These are phyloP conservation scores for Hyaloperonospora arabidopsidis DNA, from an alignment of 352 stramenopile species.

Conservation along the genomic window DNA sequence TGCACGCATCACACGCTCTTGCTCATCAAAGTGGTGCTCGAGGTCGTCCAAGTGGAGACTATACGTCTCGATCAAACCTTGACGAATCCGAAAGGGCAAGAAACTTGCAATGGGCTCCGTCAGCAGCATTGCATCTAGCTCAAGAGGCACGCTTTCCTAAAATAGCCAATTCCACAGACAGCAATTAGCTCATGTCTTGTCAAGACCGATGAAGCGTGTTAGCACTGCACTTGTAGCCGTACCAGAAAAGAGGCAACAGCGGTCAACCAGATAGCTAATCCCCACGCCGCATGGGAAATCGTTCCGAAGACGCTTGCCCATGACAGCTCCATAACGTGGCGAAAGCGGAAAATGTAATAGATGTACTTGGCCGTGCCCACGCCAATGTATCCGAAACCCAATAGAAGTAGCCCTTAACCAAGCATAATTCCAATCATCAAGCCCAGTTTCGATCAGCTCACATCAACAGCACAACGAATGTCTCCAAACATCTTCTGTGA, in stretches of 20 bases:
- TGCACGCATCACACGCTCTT: slow-evolving; percentile 72
- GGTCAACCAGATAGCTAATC: slow-evolving; percentile 79
- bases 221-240: slow-evolving; percentile 1
- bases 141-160: slow-evolving; percentile 77
- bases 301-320: slow-evolving; percentile 79
- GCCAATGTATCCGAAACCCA: slow-evolving; percentile 84
- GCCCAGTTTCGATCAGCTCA: slow-evolving; percentile 1
- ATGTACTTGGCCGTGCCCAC: slow-evolving; percentile 86
- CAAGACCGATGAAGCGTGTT: not conserved
- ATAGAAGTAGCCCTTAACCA: slow-evolving; percentile 51
- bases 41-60: slow-evolving; percentile 81
- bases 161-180: slow-evolving; percentile 2
- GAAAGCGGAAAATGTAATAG: slow-evolving; percentile 85
- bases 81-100: slow-evolving; percentile 76
- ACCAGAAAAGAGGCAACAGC: slow-evolving; percentile 82
- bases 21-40: slow-evolving; percentile 74
- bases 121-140: slow-evolving; percentile 77
- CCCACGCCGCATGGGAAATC: slow-evolving; percentile 73
- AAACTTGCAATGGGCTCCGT: slow-evolving; percentile 77
- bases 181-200: slow-evolving; percentile 5
- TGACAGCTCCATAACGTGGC: slow-evolving; percentile 81
- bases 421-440: not conserved
- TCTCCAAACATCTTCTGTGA: not conserved
- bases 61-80: slow-evolving; percentile 85
- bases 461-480: slow-evolving; percentile 1